Conservation (phyloP, 2,329 filamentous ascomycete species). For the Aureobasidium sp. region DNA sequence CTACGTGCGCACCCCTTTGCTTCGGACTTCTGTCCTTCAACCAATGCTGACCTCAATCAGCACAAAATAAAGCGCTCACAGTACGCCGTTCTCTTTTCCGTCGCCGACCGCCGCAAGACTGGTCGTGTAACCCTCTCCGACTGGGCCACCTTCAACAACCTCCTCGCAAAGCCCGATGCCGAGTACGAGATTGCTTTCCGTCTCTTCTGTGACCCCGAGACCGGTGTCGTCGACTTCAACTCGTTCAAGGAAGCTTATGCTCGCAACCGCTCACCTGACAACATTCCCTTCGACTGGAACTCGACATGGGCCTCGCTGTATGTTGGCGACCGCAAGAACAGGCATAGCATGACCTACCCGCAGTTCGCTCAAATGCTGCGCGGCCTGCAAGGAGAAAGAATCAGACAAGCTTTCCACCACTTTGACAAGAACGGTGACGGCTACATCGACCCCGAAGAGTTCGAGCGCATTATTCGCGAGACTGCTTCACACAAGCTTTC, state of each 20-base stretch:
- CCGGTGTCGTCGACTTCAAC: slow-evolving; percentile 81
- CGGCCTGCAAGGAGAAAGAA: slow-evolving; percentile 89
- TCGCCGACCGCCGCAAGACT: slow-evolving; percentile 71
- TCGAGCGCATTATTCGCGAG: slow-evolving; percentile 92
- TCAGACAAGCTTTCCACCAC: slow-evolving; percentile 86
- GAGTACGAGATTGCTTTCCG: slow-evolving; percentile 99
- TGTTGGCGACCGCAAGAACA: slow-evolving; percentile 77
- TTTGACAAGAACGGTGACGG: slow-evolving; percentile 90
- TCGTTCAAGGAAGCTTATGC: slow-evolving; percentile 81
- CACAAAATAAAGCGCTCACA: slow-evolving; percentile 97
- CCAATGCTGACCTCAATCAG: slow-evolving; percentile 40
- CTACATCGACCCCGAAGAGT: slow-evolving; percentile 91
- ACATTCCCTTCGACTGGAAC: slow-evolving; percentile 92
- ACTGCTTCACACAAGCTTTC: slow-evolving; percentile 94
- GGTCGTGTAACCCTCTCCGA: slow-evolving; percentile 74
- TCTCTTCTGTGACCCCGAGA: slow-evolving; percentile 81
- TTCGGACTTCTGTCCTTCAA: background rate
- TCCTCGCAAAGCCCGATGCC: slow-evolving; percentile 87
- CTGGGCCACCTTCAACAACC: slow-evolving; percentile 90
- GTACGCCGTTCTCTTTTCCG: slow-evolving; percentile 84
- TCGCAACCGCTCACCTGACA: slow-evolving; percentile 75
- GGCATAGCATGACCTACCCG: slow-evolving; percentile 87
- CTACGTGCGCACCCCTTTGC: slow-evolving; percentile 53
- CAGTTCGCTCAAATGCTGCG: slow-evolving; percentile 98
- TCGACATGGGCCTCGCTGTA: slow-evolving; percentile 95